These are phyloP conservation scores for Kluyveromyces starmeri DNA, from an alignment of 805 yeast species.

Conservation along the genomic window DNA sequence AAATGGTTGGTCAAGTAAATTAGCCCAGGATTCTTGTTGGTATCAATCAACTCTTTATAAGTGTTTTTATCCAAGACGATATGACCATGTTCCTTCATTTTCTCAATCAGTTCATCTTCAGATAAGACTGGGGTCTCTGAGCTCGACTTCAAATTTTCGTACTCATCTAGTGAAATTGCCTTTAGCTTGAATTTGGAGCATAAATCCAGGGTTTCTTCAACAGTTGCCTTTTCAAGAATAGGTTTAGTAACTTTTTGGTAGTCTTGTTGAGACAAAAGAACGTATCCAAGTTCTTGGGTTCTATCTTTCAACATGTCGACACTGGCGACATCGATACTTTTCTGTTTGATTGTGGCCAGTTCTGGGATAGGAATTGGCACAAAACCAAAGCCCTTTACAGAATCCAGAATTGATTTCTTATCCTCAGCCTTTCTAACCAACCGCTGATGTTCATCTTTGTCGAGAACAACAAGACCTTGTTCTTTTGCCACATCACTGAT, in stretches of 20 bases:
- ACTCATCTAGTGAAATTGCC: slow-evolving; percentile 11
- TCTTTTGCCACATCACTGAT: slow-evolving; percentile 20
- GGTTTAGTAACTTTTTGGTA: slow-evolving; percentile 7
- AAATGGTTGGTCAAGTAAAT: slow-evolving; percentile 9
- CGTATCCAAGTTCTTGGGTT: slow-evolving; percentile 10
- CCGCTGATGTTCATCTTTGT: slow-evolving; percentile 9
- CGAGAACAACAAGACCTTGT: slow-evolving; percentile 12
- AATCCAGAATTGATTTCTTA: slow-evolving; percentile 8
- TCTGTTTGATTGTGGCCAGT: slow-evolving; percentile 6
- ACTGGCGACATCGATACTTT: slow-evolving; percentile 4
- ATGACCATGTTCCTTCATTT: slow-evolving; percentile 9
- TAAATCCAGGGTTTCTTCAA: slow-evolving; percentile 10
- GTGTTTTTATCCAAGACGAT: slow-evolving; percentile 11
- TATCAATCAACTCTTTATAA: slow-evolving; percentile 10
- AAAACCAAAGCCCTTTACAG: slow-evolving; percentile 12
- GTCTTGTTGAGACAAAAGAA: slow-evolving; percentile 11
- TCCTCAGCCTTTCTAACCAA: slow-evolving; percentile 8
- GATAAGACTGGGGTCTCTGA: slow-evolving; percentile 9
- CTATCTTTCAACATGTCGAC: slow-evolving; percentile 6
- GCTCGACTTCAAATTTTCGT: slow-evolving; percentile 9
- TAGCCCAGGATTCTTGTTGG: slow-evolving; percentile 8
- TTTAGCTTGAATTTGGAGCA: slow-evolving; percentile 13
- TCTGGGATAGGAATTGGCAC: slow-evolving; percentile 12
- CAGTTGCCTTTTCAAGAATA: slow-evolving; percentile 9
- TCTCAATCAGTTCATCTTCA: slow-evolving; percentile 13